Base-by-base conservation (phyloP, 345 rosid species). In the Cardamine chenopodiifolia region DNA sequence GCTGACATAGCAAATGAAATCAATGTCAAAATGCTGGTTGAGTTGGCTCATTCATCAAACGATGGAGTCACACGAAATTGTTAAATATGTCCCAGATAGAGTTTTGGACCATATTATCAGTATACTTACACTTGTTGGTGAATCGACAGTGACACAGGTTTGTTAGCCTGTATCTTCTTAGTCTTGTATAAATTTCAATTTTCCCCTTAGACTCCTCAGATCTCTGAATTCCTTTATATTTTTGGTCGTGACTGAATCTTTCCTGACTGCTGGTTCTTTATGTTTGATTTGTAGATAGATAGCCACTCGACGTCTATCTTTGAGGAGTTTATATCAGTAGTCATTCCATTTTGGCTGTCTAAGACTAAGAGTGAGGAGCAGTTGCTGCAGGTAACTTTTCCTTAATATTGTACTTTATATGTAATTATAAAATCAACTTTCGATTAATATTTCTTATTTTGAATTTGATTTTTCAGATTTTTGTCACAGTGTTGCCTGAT, bases 121-220 rank as follows among this genome's bases (percentile, higher is more conserved):
- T 62, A 86, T 92, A 78, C 85, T 95, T 70, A 62, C 85, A 34
- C 84, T 88, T 37, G 81, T 88, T 22, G 98, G 98, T 77, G 87
- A 90, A 80, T 92, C 98, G 59, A 81, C 96, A 0, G 83, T 88
- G 44, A 82, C 83, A 40, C 93, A 92, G 98, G 99, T 95, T 80
- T 77, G 86, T 83, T 77, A 40, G 62, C 59, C 40, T 42, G 26
- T 12, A 18, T 54, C 59, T 47, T 54, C 26, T 63, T 55, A 65
- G 55, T 40, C 29, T 14, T 54, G 61, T 47, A 22, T 57, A 50
- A 20, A 17, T 39, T 57, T 71, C 56, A 39, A 25, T 56, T 55
- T 47, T 9, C 26, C 55, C 54, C 5, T 11, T 14, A 14, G 8
- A 15, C 28, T 56, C 35, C 39, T 66, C 50, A 45, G 52, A 69